Percentiles rank a stretch among this genome's conserved stretches.
Evolutionary conservation across 805 yeast species (phyloP).

Genomic region (Helenozyma baotianmanensis): DNA sequence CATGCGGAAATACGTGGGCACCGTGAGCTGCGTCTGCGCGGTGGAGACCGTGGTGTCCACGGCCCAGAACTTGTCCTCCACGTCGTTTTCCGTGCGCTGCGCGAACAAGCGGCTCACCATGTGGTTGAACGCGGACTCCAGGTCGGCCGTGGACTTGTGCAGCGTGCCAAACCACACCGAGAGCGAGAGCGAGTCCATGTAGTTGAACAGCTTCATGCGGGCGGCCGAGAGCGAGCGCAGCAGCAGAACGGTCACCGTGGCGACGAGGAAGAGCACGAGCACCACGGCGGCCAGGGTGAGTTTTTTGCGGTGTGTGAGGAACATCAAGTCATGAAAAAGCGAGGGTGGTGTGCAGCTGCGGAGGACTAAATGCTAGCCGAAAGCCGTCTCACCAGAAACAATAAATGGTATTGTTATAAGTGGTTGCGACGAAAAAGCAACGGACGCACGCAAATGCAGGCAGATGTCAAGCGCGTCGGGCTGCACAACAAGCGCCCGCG

Average conservation of each 20-base stretch:
- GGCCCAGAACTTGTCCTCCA: conserved; percentile 14
- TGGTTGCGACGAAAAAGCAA: too few relatives aligned
- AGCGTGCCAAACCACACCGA: conserved; percentile 5
- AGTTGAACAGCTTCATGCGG: conserved; percentile 3
- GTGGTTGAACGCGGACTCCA: conserved; percentile 7
- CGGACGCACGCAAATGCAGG: too few relatives aligned
- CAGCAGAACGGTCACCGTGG: conserved; percentile 11
- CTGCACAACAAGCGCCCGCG: too few relatives aligned
- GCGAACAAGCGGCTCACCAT: conserved; percentile 6
- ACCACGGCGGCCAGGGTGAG: conserved; percentile 13
- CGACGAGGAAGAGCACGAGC: conserved; percentile 11
- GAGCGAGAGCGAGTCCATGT: conserved; percentile 13
- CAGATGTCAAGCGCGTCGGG: too few relatives aligned
- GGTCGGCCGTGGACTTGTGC: conserved; percentile 1
- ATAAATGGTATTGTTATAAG: too few relatives aligned
- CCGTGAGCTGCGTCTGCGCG: conserved; percentile 7
- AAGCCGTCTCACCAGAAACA: too few relatives aligned
- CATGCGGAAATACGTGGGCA: conserved; percentile 12
- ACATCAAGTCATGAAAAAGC: too few relatives aligned
- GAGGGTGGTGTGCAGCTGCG: too few relatives aligned
- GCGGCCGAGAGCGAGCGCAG: conserved; percentile 1
- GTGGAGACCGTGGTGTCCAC: conserved; percentile 11
- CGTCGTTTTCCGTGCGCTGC: conserved; percentile 2
- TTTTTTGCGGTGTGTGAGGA: conserved; percentile 13
- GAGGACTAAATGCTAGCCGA: too few relatives aligned